These are phyloP conservation scores for Nicotiana tabacum DNA, from an alignment of 257 asterid genomes.

Conservation along the genomic window DNA sequence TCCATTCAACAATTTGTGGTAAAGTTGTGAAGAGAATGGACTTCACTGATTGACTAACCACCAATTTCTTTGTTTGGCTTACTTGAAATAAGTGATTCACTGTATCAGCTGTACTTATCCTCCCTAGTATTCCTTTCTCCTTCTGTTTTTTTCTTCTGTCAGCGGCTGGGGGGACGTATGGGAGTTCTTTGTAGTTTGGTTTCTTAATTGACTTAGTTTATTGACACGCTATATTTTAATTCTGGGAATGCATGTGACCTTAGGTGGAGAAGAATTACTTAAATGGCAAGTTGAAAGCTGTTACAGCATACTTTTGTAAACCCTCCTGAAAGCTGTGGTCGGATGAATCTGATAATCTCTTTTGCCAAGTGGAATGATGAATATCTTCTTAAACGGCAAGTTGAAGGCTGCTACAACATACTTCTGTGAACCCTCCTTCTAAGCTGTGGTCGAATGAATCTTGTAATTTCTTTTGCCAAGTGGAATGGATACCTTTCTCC, in stretches of 20 bases:
- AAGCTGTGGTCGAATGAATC: background rate
- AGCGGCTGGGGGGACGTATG: background rate
- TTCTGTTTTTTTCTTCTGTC: background rate
- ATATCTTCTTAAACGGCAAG: slow-evolving; percentile 42
- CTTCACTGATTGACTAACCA: background rate
- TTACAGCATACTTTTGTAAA: slow-evolving; percentile 72
- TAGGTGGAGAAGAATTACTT: slow-evolving; percentile 86
- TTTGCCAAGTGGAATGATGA: background rate
- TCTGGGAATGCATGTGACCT: background rate
- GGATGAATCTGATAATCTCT: background rate
- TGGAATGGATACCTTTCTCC: background rate
- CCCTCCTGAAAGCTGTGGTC: slow-evolving; percentile 14
- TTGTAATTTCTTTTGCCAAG: background rate
- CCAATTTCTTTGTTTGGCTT: background rate
- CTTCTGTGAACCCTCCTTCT: slow-evolving; percentile 33
- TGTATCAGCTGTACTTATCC: background rate
- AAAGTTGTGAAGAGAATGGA: background rate
- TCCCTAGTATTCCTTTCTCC: background rate
- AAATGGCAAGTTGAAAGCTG: slow-evolving; percentile 74
- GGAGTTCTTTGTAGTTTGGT: background rate
- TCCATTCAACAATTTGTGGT: background rate
- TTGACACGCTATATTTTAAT: background rate
- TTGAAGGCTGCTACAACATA: slow-evolving; percentile 76
- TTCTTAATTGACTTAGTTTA: background rate
- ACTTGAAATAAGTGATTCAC: background rate